Evolutionary conservation across 208 protist genomes (phyloP), one percentile per base, ranked within the genome.

Genomic region (Trypanosoma theileri): DNA sequence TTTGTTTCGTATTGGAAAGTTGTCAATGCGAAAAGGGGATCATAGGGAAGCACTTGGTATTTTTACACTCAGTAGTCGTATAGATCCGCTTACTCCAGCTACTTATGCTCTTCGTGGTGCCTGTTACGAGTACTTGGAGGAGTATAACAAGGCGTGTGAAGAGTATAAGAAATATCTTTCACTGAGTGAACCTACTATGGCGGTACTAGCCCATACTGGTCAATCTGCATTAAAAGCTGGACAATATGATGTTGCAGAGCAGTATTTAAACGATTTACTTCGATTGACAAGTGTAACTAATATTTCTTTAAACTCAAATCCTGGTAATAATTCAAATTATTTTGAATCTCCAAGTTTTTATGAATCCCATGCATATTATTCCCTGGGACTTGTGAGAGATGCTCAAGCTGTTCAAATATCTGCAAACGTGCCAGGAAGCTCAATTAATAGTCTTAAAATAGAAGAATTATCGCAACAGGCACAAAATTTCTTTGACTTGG

Each of bases 131-230:
- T 61, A 79, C 19, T 65, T 94, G 31, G 63, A 63, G 14, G 71
- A 75, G 51, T 72, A 77, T 41, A 52, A 58, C 0, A 62, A 71
- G 50, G 91, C 91, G 19, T 91, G 82, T 61, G 80, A 82, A 26
- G 88, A 96, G 75, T 94, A 89, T 66, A 75, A 82, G 51, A 94
- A 96, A 73, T 94, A 94, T 75, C 75, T 96, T 53, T 87, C 81
- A 64, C 73, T 96, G 42, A 77, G 48, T 26, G 58, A 65, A 51
- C 78, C 91, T 1, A 86, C 84, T 17, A 75, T 93, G 77, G 84
- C 79, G 21, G 77, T 93, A 48, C 61, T 94, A 44, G 86, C 84
- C 12, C 86, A 92, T 73, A 91, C 86, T 60, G 86, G 86, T 46
- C 89, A 91, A 78, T 96, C 88, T 57, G 91, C 91, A 4, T 71